Evolutionary conservation across 495 filamentous ascomycete genomes (phyloP), one percentile per base, ranked within the genome.

Genomic region (Penicillium coprophilum): DNA sequence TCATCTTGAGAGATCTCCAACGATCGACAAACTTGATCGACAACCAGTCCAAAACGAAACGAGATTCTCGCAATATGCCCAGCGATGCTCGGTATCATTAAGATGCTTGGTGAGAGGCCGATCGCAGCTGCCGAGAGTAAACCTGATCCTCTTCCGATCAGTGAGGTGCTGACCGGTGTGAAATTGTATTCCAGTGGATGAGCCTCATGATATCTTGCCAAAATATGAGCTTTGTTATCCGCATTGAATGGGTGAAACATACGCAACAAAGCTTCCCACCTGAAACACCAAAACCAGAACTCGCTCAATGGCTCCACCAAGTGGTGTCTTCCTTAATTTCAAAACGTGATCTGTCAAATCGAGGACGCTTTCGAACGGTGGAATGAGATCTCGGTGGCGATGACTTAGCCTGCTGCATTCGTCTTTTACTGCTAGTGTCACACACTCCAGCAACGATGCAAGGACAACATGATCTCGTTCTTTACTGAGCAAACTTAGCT

Each of bases 281-380:
- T 41, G 39, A 41, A 41, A 41, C 4, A 41, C 39, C 9, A 41
- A 41, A 7, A 41, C 39, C 39, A 41, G 19, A 19, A 41, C 39
- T 41, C 39, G 39, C 39, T 41, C 39, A n/a, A 41, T 41, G 15
- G 39, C 39, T 2, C 39, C 39, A 41, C 39, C 39, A n/a, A 41
- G 39, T 17, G 39, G 39, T n/a, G 39, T 41, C 39, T 41, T 41
- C 19, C 39, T 41, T 41, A 41, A 41, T 41, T 19, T 6, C 2
- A 41, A 6, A 41, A 41, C 39, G n/a, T 41, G 39, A 41, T 41
- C 39, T 41, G 39, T 41, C 39, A 41, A 41, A 41, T 41, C 39
- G 39, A 41, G 39, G 39, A 41, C 39, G 39, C 39, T 41, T 19
- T 41, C 39, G 17, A 41, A 41, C 11, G 39, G 17, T 20, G 39